These are phyloP conservation scores for Singerocomus inundabilis DNA, from an alignment of 1,284 basidiomycete genomes.

Conservation along the genomic window DNA sequence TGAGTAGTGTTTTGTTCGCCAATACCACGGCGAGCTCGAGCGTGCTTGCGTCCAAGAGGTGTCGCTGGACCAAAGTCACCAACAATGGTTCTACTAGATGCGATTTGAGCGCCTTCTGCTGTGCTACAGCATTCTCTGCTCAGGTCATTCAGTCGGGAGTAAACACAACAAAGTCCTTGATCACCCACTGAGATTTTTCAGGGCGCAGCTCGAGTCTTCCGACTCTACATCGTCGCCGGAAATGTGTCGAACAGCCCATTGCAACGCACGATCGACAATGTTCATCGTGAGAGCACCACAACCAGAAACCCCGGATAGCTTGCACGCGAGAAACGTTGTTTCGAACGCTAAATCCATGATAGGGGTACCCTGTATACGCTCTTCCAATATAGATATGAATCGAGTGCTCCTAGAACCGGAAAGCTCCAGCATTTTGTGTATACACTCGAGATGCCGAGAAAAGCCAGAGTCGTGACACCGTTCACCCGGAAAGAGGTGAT, in stretches of 20 bases:
- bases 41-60: conserved; percentile 45
- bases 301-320: conserved; percentile 17
- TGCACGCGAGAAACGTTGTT: conserved; percentile 31
- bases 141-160: background rate
- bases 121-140: conserved; percentile 34
- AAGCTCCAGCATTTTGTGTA: conserved; percentile 20
- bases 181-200: conserved; percentile 43
- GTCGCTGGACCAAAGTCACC: conserved; percentile 60
- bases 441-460: conserved; percentile 15
- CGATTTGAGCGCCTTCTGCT: conserved; percentile 43
- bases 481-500: conserved; percentile 13
- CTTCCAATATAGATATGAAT: conserved; percentile 18
- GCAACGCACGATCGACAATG: conserved; percentile 46
- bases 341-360: conserved; percentile 24
- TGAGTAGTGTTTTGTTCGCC: conserved; percentile 48
- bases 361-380: conserved; percentile 16
- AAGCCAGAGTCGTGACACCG: background rate
- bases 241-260: conserved; percentile 48
- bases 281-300: conserved; percentile 30
- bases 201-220: conserved; percentile 16
- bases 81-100: conserved; percentile 76
- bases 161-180: background rate
- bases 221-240: conserved; percentile 30
- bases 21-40: conserved; percentile 51
- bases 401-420: conserved; percentile 10